Evolutionary conservation across 306 rosid genomes (phyloP), one percentile per base, ranked within the genome.

Genomic region (Cajanus cajan): DNA sequence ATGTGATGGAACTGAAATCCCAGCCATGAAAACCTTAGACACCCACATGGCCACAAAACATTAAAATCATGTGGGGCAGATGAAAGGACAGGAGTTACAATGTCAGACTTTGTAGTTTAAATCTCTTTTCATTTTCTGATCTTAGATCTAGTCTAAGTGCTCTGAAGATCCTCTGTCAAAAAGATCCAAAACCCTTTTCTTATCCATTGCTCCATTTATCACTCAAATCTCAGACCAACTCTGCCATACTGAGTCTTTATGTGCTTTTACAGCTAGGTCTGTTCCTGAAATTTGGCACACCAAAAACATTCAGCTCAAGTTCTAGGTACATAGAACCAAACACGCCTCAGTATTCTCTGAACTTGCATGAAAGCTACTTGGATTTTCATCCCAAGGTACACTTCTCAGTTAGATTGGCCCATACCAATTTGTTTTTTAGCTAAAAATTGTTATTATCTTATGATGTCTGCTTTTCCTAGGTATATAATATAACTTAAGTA

Each of bases 251-350:
- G 45, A 74, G 82, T 67, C 81, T 62, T 28, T 85, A 82, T 77
- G 85, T 91, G 77, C 85, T 86, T 87, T 91, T 91, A 84, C 98
- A 94, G 97, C 96, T 94, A 89, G 79, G 86, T 83, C 47, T 88
- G 97, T 81, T 84, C 80, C 89, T 81, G 40, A 66, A 82, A 86
- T 70, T 90, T 85, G 91, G 45, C 89, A 89, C 85, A 74, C 55
- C 84, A 81, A 73, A 69, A 66, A 78, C 86, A 81, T 79, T 75
- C 71, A 85, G 79, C 89, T 86, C 79, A 77, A 86, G 85, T 86
- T 88, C 97, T 90, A 89, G 96, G 88, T 90, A 73, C 91, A 84
- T 59, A 78, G 90, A 57, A 86, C 90, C 93, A 85, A 85, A 65
- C 90, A 90, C 36, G 28, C 82, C 77, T 79, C 87, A 86, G 80